Base-by-base conservation (phyloP, 1,139 yeast genomes). In the Pichia sp. region DNA sequence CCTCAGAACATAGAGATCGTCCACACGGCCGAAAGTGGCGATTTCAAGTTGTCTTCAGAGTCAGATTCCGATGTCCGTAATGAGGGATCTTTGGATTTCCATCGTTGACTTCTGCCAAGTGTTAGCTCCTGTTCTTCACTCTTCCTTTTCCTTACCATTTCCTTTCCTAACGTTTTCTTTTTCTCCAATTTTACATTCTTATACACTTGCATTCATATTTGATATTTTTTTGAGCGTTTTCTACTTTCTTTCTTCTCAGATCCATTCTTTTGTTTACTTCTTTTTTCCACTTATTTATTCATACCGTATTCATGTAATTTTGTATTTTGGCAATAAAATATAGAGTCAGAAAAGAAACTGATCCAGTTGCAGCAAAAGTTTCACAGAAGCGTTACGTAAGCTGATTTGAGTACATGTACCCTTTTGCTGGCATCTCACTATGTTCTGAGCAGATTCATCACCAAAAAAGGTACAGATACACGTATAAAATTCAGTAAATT, bases 31-130 rank as follows among this genome's bases (percentile, higher is more conserved):
- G 49, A 50, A 36, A 41, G 36, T 4, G 56, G 52, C 48, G 51
- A 50, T 17, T 53, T 51, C 17, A 49, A 51, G 38, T 6, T 54
- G 4, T 48, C 52, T 4, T 53, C 53, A 6, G 56, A 50, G 17
- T 48, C 50, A 6, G 53, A 53, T 1, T 49, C 17, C 12, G 30
- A 34, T 6, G 16, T 16, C 10, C 42, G 20, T 20, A 20, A 20
- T 12, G 42, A 46, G n/a, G 20, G 34, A 6, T 47, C 50, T 17
- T 5, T 24, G 6, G 33, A 36, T 14, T 1, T 38, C 40, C 40
- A 20, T 20, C 24, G 24, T 20, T 20, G 24, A 20, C 24, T 20
- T 20, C 24, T 20, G 24, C 24, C 24, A 20, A 20, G 24, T 20
- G 24, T 20, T 31, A 4, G 12, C 12, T 31, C 34, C 34, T 9